phyloP scores from a whole-genome alignment of 371 early-diverging fungal species.

The Parasitella parasitica region DNA sequence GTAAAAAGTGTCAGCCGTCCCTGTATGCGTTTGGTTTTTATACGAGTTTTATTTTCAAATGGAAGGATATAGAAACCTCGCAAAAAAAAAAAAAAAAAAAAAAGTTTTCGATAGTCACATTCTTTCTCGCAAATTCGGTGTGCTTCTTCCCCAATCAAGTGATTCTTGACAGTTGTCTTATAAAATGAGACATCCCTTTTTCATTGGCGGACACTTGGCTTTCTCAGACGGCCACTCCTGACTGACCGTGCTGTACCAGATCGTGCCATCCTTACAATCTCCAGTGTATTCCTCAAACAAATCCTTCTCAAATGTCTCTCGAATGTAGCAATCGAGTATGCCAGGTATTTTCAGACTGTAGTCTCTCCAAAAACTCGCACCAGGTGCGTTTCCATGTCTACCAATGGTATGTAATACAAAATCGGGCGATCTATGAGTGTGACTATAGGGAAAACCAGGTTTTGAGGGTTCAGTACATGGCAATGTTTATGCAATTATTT shows the following conservation, averaged over 20 bases:
- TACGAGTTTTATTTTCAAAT: neutral
- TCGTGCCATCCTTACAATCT: constrained; percentile 6
- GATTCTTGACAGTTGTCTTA: neutral
- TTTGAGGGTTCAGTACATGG: neutral
- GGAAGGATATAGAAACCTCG: constrained; percentile 8
- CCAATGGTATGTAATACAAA: constrained; percentile 44
- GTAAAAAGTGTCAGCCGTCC: no score
- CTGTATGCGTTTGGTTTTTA: constrained; percentile 2
- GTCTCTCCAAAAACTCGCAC: constrained; percentile 50
- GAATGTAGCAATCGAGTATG: constrained; percentile 40
- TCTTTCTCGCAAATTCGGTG: constrained; percentile 29
- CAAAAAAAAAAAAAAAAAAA: no score
- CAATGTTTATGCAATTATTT: neutral
- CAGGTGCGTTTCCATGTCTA: constrained; percentile 37
- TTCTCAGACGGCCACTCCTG: no score
- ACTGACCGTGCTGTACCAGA: constrained; percentile 25
- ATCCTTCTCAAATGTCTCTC: constrained; percentile 44
- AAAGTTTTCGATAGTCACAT: constrained; percentile 20
- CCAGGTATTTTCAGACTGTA: constrained; percentile 37
- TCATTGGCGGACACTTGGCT: no score
- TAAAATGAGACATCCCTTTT: no score
- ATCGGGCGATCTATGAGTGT: constrained; percentile 36
- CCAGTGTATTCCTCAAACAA: constrained; percentile 33
- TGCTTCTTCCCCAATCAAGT: neutral
- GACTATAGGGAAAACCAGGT: constrained; percentile 25